phyloP scores from a whole-genome alignment of 2,329 filamentous ascomycete genomes.

The Pseudogymnoascus sp. region DNA sequence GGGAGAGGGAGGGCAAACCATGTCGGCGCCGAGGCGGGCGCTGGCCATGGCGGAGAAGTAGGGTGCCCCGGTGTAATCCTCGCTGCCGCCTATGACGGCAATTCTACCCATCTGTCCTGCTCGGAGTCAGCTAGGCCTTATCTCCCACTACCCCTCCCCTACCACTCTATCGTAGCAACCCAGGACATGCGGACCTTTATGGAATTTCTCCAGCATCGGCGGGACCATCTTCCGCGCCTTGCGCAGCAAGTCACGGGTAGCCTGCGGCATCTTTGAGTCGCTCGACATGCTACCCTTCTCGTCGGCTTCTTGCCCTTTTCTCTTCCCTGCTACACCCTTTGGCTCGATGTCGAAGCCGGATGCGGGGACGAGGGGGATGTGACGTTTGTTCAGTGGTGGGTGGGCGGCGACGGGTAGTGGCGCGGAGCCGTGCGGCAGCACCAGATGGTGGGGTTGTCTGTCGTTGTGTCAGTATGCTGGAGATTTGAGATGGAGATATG shows the following conservation, averaged over 20 bases:
- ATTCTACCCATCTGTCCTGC: conserved; percentile 85
- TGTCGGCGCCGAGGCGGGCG: conserved; percentile 79
- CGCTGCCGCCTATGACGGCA: conserved; percentile 87
- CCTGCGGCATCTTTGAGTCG: conserved; percentile 50
- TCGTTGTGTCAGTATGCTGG: background rate
- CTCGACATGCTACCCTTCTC: conserved; percentile 19
- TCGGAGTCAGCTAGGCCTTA: background rate
- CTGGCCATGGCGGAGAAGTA: conserved; percentile 98
- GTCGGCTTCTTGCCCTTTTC: background rate
- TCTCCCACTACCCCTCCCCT: background rate
- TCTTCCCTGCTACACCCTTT: background rate
- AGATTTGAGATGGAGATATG: background rate
- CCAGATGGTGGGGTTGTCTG: background rate
- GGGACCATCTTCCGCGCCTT: conserved; percentile 87
- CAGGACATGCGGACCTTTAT: conserved; percentile 61
- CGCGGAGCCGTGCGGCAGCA: background rate
- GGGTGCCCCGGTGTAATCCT: conserved; percentile 93
- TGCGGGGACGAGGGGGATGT: conserved; percentile 8
- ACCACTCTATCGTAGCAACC: background rate
- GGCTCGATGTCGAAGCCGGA: background rate
- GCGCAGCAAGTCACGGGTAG: conserved; percentile 66
- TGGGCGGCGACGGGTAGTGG: background rate
- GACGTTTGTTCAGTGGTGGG: conserved; percentile 1
- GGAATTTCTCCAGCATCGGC: conserved; percentile 89
- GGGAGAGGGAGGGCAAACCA: conserved; percentile 46